Evolutionary conservation across 805 yeast genomes (phyloP).

Genomic region (Starmerella potacharoeniae): DNA sequence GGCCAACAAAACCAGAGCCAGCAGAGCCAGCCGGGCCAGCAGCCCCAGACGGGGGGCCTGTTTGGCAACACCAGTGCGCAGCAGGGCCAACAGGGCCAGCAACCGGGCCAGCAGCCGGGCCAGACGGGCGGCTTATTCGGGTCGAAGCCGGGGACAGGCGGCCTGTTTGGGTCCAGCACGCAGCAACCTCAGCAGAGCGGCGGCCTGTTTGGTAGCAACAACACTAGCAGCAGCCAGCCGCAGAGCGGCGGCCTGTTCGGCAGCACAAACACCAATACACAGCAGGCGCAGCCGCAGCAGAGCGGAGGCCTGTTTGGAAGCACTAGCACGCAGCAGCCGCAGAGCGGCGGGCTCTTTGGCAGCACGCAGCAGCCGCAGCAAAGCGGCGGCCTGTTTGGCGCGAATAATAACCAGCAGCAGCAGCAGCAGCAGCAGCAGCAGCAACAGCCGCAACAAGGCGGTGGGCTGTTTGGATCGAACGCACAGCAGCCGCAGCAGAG

Average conservation of each 20-base stretch:
- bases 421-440: not conserved
- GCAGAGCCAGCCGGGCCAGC: not conserved
- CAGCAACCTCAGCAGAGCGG: not conserved
- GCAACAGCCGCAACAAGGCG: not conserved
- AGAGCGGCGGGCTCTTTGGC: constrained; percentile 9
- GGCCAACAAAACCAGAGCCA: too few species aligned
- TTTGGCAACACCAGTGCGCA: not conserved
- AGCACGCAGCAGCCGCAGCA: not conserved
- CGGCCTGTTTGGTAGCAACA: not conserved
- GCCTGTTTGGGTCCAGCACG: not conserved
- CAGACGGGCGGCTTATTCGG: not conserved
- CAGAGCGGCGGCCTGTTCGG: constrained; percentile 4
- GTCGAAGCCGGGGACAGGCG: not conserved
- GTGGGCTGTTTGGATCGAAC: not conserved
- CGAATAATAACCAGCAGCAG: not conserved
- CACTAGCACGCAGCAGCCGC: not conserved
- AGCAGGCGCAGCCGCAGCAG: not conserved
- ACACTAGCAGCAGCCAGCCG: not conserved
- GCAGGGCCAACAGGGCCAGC: not conserved
- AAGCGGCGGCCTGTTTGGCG: constrained; percentile 10
- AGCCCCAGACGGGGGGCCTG: not conserved
- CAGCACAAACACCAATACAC: not conserved
- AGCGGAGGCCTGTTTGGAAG: constrained; percentile 1
- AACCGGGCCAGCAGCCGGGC: not conserved
- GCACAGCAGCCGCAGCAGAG: not conserved